Evolutionary conservation across 129 eudicot genomes (phyloP), one percentile per base, ranked within the genome.

Genomic region (Artemisia tridentata): DNA sequence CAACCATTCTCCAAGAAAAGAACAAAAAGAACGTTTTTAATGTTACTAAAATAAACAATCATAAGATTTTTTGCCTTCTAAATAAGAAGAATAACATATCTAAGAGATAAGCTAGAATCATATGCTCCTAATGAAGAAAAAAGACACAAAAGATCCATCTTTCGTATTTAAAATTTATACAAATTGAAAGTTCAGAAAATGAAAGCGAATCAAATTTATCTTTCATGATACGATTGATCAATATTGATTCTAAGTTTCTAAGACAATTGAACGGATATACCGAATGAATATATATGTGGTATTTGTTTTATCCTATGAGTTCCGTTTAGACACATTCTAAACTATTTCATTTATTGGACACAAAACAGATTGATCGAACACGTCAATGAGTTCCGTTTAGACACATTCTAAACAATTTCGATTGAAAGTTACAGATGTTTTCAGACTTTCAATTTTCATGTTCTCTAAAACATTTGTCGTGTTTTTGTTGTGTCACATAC

Each of bases 91-190:
- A 23, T 38, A 74, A 64, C 65, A 31, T 12, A 29, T 41, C 27
- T 18, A 34, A 38, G 57, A 76, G 55, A 76, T 68, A 76, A 60
- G 45, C 56, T 68, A 38, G 70, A 76, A 76, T 38, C 80, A 5
- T 60, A 68, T 68, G 21, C 55, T 60, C 54, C 54, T 48, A 61
- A 29, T 15, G 21, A 18, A 31, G 13, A 41, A 17, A 47, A 56
- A 43, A 54, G 52, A 11, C 21, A 18, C 20, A 34, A 41, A 68
- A 58, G n/a, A 14, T 55, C 7, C n/a, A 55, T 55, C 56, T 12
- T 48, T 9, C n/a, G 23, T 43, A 38, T 19, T 19, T 8, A 7
- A 71, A 56, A 71, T 14, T 57, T 71, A 56, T 43, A 71, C 1
- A 57, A 57, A 4, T 3, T 57, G 47, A 71, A 71, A 71, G 57